Conservation (phyloP, 345 rosid species). For the Diplotaxis tenuifolia region DNA sequence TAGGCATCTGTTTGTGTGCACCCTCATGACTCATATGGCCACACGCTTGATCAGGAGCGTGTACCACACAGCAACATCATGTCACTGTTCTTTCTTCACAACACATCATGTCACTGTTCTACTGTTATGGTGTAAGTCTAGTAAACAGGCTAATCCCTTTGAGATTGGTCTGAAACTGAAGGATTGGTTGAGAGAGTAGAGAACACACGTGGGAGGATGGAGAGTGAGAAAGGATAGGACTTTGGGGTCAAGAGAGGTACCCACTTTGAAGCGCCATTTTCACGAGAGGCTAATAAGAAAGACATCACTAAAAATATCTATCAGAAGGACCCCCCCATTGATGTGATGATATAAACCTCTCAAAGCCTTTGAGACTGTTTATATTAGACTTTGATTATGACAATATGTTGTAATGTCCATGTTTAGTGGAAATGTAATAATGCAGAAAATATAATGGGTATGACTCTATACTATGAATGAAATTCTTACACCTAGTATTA, state of each 20-base stretch:
- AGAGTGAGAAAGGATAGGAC: slow-evolving; percentile 16
- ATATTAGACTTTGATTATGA: slow-evolving; percentile 12
- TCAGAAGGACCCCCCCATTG: slow-evolving; percentile 31
- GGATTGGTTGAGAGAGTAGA: not conserved
- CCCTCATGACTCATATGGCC: slow-evolving; percentile 12
- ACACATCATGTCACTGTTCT: not conserved
- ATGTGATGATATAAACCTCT: slow-evolving; percentile 24
- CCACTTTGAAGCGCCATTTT: slow-evolving; percentile 26
- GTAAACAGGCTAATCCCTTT: not conserved
- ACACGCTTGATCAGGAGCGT: slow-evolving; percentile 34
- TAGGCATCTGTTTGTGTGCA: slow-evolving; percentile 25
- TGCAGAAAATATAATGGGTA: not conserved
- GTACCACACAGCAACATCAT: not conserved
- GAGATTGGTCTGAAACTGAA: not conserved
- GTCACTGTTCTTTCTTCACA: not conserved
- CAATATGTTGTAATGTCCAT: not conserved
- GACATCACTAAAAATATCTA: slow-evolving; percentile 21
- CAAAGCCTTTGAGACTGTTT: slow-evolving; percentile 14
- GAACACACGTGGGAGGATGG: slow-evolving; percentile 18
- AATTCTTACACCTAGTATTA: not conserved
- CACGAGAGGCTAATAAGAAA: slow-evolving; percentile 34
- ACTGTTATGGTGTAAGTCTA: slow-evolving; percentile 9
- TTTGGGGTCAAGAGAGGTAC: slow-evolving; percentile 18
- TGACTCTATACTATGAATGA: not conserved
- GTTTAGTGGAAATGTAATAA: slow-evolving; percentile 16